These are phyloP conservation scores for Elasticomyces elasticus DNA, from an alignment of 495 filamentous ascomycete genomes.

Conservation along the genomic window DNA sequence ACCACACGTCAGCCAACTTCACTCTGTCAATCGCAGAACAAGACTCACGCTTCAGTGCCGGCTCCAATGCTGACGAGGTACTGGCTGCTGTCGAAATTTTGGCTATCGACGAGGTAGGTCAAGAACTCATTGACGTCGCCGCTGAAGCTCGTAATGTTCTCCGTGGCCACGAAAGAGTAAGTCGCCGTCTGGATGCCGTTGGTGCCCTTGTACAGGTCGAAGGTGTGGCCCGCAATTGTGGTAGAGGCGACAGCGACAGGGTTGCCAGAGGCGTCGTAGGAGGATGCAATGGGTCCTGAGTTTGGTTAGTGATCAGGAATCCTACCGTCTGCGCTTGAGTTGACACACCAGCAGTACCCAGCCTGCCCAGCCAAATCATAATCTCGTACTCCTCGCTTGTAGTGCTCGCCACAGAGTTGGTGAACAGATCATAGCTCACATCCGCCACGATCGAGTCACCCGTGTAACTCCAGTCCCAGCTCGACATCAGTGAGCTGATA, in stretches of 20 bases:
- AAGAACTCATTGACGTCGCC: constrained; percentile 50
- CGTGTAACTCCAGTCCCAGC: constrained; percentile 50
- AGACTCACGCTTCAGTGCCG: too few species aligned
- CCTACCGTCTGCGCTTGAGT: constrained; percentile 32
- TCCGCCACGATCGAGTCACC: constrained; percentile 47
- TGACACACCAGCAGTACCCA: constrained; percentile 54
- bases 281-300: background rate
- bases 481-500: constrained; percentile 42
- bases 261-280: constrained; percentile 4
- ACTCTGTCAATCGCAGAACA: too few species aligned
- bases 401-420: constrained; percentile 37
- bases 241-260: constrained; percentile 2
- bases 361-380: constrained; percentile 60
- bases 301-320: background rate
- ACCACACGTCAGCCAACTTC: too few species aligned
- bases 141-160: constrained; percentile 39
- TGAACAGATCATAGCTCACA: constrained; percentile 53
- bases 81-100: constrained; percentile 41
- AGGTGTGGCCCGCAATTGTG: constrained; percentile 13
- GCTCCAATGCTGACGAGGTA: constrained; percentile 47
- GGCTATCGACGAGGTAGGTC: constrained; percentile 43
- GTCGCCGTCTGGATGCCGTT: constrained; percentile 19
- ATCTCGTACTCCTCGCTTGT: constrained; percentile 52
- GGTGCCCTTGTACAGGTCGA: constrained; percentile 21
- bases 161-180: constrained; percentile 34